Percentiles rank a stretch among this genome's conserved stretches.
Conservation (phyloP, 2,329 filamentous ascomycete species). For the Sporothrix inflata region DNA sequence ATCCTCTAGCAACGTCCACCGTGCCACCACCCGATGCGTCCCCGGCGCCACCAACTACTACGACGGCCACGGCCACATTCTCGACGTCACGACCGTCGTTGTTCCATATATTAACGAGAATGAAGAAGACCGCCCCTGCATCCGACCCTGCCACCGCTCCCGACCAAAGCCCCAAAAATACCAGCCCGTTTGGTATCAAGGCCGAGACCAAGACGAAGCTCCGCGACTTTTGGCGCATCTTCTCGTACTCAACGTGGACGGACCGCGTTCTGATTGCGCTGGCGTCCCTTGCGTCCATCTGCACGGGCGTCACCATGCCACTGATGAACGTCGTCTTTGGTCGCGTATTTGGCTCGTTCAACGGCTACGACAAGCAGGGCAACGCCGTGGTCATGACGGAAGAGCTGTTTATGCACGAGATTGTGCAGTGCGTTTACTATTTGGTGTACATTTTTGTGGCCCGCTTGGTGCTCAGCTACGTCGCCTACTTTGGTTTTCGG, state of each 20-base stretch:
- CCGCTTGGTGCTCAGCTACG: conserved; percentile 64
- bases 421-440: conserved; percentile 53
- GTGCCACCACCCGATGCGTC: not conserved
- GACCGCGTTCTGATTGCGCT: conserved; percentile 53
- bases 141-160: not conserved
- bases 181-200: conserved; percentile 25
- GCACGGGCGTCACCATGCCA: conserved; percentile 59
- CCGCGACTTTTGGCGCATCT: conserved; percentile 44
- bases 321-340: conserved; percentile 65
- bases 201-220: conserved; percentile 27
- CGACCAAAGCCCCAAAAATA: not conserved
- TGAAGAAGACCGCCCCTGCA: not conserved
- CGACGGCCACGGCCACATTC: not conserved
- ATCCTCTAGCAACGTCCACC: not conserved
- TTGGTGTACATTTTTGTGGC: conserved; percentile 72
- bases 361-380: conserved; percentile 37
- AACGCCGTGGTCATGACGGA: conserved; percentile 36
- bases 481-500: conserved; percentile 53
- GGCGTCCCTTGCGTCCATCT: conserved; percentile 55
- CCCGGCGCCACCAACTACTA: not conserved
- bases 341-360: conserved; percentile 41
- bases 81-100: not conserved
- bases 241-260: conserved; percentile 57
- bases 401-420: conserved; percentile 37
- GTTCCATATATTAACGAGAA: not conserved